Evolutionary conservation across 1,284 basidiomycete genomes (phyloP).

Genomic region (Austroboletus niveus): DNA sequence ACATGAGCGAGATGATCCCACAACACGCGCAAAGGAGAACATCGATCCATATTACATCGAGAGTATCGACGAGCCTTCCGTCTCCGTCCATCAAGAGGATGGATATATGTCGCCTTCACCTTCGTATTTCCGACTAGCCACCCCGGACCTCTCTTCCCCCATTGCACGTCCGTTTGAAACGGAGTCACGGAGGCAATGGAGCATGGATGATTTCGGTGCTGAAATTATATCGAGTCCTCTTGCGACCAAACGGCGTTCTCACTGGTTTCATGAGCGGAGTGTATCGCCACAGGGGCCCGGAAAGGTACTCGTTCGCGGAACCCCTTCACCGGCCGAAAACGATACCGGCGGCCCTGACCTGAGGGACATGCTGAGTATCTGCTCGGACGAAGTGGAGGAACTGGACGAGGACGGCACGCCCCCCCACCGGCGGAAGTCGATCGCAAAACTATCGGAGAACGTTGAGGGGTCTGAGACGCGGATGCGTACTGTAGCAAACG

Average conservation of each 20-base stretch:
- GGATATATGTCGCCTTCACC: conserved; percentile 71
- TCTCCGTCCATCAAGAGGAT: conserved; percentile 61
- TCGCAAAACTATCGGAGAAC: conserved; percentile 15
- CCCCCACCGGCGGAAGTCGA: background rate
- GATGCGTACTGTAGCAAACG: conserved; percentile 48
- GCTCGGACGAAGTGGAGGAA: conserved; percentile 49
- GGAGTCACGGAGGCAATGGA: conserved; percentile 10
- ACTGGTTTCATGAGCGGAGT: conserved; percentile 13
- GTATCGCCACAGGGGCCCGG: conserved; percentile 10
- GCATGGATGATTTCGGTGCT: conserved; percentile 47
- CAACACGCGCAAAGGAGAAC: conserved; percentile 38
- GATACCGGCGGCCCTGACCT: conserved; percentile 43
- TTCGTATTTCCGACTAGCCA: conserved; percentile 48
- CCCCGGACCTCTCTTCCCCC: conserved; percentile 66
- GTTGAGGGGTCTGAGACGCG: conserved; percentile 31
- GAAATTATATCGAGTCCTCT: conserved; percentile 64
- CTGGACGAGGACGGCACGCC: conserved; percentile 24
- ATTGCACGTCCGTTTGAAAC: conserved; percentile 22
- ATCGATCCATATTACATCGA: conserved; percentile 37
- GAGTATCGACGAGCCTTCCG: conserved; percentile 24
- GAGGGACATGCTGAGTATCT: conserved; percentile 42
- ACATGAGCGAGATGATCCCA: conserved; percentile 46
- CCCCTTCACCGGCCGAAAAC: conserved; percentile 30
- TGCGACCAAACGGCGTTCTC: conserved; percentile 29
- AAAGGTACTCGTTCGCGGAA: conserved; percentile 38